Percentiles rank a stretch among this genome's conserved stretches.
Conservation (phyloP, 345 rosid genomes). For the Salix dunnii region DNA sequence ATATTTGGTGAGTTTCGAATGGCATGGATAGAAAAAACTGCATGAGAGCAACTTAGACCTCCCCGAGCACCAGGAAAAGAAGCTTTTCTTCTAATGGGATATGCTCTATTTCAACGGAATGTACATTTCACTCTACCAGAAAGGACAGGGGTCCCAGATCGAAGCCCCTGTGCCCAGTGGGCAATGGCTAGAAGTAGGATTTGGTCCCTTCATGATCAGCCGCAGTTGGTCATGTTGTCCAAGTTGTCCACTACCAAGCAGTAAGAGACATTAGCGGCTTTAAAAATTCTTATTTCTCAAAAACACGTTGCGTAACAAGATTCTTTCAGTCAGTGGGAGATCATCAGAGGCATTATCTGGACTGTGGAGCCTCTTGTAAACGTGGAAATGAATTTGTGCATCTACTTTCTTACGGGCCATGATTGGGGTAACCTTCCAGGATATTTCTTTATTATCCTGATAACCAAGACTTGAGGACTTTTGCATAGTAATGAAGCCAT, state of each 20-base stretch:
- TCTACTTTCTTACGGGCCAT: background rate
- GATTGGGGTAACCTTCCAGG: background rate
- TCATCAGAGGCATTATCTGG: background rate
- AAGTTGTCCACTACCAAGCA: conserved; percentile 1
- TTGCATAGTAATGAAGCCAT: too few relatives aligned
- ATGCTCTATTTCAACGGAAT: background rate
- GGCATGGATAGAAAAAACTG: background rate
- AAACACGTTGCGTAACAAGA: background rate
- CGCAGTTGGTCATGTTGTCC: background rate
- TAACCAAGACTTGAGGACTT: background rate
- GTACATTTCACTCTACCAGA: background rate
- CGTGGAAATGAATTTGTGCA: background rate
- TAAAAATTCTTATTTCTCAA: background rate
- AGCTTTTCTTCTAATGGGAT: background rate
- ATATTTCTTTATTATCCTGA: background rate
- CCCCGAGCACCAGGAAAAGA: background rate
- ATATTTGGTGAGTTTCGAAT: background rate
- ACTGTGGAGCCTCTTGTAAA: background rate
- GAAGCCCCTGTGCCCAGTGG: background rate
- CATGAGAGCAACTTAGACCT: background rate
- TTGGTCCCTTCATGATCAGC: background rate
- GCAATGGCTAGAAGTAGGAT: conserved; percentile 1
- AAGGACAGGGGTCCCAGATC: background rate
- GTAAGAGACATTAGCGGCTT: background rate
- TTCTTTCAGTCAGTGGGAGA: background rate